Percentiles rank a stretch among this genome's conserved stretches.
Evolutionary conservation across 306 rosid genomes (phyloP).

Genomic region (Acmispon strigosus): DNA sequence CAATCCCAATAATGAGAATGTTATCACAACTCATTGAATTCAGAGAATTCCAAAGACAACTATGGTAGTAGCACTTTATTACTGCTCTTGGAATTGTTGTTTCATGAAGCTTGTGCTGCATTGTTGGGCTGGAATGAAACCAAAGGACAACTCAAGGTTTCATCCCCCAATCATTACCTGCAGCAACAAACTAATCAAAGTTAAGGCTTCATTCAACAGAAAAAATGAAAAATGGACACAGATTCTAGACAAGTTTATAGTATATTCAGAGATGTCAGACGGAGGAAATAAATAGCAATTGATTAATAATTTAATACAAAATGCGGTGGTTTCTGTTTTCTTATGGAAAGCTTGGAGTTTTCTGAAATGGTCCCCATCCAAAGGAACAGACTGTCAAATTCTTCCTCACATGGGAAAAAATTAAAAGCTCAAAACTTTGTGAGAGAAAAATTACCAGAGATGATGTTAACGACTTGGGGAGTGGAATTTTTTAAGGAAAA

Average conservation of each 20-base stretch:
- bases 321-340: conserved; percentile 45
- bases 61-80: conserved; percentile 15
- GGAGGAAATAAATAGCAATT: conserved; percentile 4
- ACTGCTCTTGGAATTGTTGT: conserved; percentile 14
- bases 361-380: conserved; percentile 54
- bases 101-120: conserved; percentile 23
- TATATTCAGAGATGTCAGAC: conserved; percentile 24
- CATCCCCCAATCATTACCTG: conserved; percentile 56
- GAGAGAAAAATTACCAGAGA: conserved; percentile 20
- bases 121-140: conserved; percentile 33
- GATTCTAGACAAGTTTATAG: conserved; percentile 17
- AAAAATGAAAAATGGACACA: not conserved
- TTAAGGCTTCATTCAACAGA: conserved; percentile 25
- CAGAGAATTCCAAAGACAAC: conserved; percentile 11
- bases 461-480: conserved; percentile 27
- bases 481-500: conserved; percentile 32
- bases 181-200: conserved; percentile 54
- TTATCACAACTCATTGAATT: conserved; percentile 28
- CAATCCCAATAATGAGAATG: conserved; percentile 29
- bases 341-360: conserved; percentile 53
- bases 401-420: conserved; percentile 45
- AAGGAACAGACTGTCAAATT: conserved; percentile 70
- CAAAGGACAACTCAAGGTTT: conserved; percentile 39
- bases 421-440: not conserved
- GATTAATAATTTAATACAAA: conserved; percentile 8